Percentiles rank a stretch among this genome's conserved stretches.
These are phyloP conservation scores for Lycium ferocissimum DNA, from an alignment of 257 asterid genomes.

Conservation along the genomic window DNA sequence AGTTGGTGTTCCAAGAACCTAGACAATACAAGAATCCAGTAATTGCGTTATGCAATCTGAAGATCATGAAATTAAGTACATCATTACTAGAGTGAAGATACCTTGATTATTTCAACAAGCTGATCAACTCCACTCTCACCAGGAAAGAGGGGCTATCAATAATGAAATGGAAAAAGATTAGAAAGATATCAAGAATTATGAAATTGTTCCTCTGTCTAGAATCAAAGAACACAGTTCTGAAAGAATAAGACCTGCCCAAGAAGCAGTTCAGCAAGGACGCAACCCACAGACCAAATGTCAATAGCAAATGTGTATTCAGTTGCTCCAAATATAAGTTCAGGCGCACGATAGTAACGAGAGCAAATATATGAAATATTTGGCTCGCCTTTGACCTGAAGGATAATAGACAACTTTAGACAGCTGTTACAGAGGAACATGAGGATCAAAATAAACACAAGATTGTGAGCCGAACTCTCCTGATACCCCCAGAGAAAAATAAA, in stretches of 20 bases:
- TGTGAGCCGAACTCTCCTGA: slow-evolving; percentile 17
- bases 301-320: slow-evolving; percentile 44
- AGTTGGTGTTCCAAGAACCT: slow-evolving; percentile 84
- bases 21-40: slow-evolving; percentile 23
- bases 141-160: slow-evolving; percentile 40
- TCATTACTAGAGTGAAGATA: slow-evolving; percentile 10
- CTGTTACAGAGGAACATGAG: not conserved
- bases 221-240: slow-evolving; percentile 22
- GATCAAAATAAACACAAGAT: slow-evolving; percentile 13
- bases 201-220: not conserved
- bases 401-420: not conserved
- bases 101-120: slow-evolving; percentile 46
- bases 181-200: slow-evolving; percentile 19
- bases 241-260: slow-evolving; percentile 39
- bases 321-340: slow-evolving; percentile 49
- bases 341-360: slow-evolving; percentile 46
- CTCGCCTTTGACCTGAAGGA: slow-evolving; percentile 42
- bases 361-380: slow-evolving; percentile 47
- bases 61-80: not conserved
- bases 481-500: not conserved
- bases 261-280: slow-evolving; percentile 48
- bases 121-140: slow-evolving; percentile 46
- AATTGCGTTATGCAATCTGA: not conserved
- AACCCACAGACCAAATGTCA: slow-evolving; percentile 50
- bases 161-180: slow-evolving; percentile 3